phyloP scores from a whole-genome alignment of 2,329 filamentous ascomycete genomes.

The Pestalotiopsis sp. region DNA sequence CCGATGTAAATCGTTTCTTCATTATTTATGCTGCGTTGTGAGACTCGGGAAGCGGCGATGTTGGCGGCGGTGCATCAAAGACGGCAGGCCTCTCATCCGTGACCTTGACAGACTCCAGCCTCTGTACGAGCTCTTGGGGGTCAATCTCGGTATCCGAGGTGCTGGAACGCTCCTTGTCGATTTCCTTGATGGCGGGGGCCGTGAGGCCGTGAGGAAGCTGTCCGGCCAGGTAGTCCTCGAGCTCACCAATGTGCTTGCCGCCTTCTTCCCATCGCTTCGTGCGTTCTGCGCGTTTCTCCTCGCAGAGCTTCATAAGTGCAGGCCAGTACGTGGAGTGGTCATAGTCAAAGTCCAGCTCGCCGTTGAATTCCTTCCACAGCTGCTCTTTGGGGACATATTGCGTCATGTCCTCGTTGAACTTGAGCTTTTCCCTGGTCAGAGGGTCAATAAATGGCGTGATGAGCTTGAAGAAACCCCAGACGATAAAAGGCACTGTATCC shows the following conservation, averaged over 20 bases:
- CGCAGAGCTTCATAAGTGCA: slow-evolving; percentile 72
- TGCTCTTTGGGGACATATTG: slow-evolving; percentile 81
- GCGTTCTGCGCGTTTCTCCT: slow-evolving; percentile 64
- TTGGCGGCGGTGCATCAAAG: not conserved
- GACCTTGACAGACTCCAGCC: slow-evolving; percentile 2
- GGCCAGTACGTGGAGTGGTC: slow-evolving; percentile 91
- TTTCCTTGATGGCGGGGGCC: slow-evolving; percentile 12
- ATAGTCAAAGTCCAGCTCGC: slow-evolving; percentile 87
- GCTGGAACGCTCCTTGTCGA: slow-evolving; percentile 11
- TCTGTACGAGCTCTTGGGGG: slow-evolving; percentile 1
- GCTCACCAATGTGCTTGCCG: slow-evolving; percentile 83
- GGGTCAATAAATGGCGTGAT: slow-evolving; percentile 97
- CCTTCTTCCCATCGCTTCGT: slow-evolving; percentile 75
- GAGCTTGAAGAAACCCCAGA: slow-evolving; percentile 93
- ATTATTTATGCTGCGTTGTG: not conserved
- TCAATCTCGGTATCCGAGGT: slow-evolving; percentile 2
- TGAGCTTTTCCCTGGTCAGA: slow-evolving; percentile 89
- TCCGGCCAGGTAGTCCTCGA: slow-evolving; percentile 84
- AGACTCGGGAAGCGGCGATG: not conserved
- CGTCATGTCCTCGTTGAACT: slow-evolving; percentile 92
- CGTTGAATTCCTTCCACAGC: slow-evolving; percentile 74
- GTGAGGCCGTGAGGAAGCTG: slow-evolving; percentile 28
- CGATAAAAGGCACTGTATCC: slow-evolving; percentile 78
- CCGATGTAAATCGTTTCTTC: not conserved
- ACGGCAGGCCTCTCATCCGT: slow-evolving; percentile 8